phyloP scores from a whole-genome alignment of 441 rosid species.

The Biscutella laevigata region DNA sequence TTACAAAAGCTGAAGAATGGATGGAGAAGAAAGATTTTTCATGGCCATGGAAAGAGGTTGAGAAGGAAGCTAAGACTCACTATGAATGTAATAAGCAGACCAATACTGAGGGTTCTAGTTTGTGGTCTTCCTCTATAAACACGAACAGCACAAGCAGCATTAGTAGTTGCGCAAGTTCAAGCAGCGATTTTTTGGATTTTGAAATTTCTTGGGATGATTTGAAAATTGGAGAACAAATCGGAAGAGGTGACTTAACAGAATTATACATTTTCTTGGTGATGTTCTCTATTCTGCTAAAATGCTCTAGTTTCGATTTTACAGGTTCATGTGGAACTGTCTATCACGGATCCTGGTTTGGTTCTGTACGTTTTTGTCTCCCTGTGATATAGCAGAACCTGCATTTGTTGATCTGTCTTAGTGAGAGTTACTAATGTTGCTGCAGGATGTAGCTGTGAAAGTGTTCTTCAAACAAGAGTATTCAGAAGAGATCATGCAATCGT shows the following conservation, averaged over 20 bases:
- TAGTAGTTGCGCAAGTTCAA: slow-evolving; percentile 88
- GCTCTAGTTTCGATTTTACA: slow-evolving; percentile 22
- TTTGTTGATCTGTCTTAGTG: not conserved
- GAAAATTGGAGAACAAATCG: slow-evolving; percentile 73
- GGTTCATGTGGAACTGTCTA: slow-evolving; percentile 97
- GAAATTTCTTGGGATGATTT: slow-evolving; percentile 92
- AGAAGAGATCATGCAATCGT: slow-evolving; percentile 58
- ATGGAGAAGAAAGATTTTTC: slow-evolving; percentile 60
- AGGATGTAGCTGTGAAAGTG: slow-evolving; percentile 96
- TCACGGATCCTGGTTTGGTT: slow-evolving; percentile 95
- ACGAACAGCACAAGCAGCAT: slow-evolving; percentile 79
- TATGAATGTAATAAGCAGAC: slow-evolving; percentile 32
- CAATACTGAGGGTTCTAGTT: slow-evolving; percentile 51
- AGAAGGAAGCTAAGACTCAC: too few species aligned
- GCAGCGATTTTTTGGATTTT: slow-evolving; percentile 64
- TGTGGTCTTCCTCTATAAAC: slow-evolving; percentile 67
- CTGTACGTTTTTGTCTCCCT: slow-evolving; percentile 66
- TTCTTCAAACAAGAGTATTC: slow-evolving; percentile 92
- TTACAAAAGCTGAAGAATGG: slow-evolving; percentile 66
- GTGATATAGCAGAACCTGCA: slow-evolving; percentile 3
- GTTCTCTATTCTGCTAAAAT: slow-evolving; percentile 18
- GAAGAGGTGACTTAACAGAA: slow-evolving; percentile 83
- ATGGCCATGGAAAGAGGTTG: slow-evolving; percentile 78
- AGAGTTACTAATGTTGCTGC: slow-evolving; percentile 26
- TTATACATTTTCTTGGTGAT: too few species aligned